Conservation (phyloP, 225 moss, liverwort and hornwort species). For the Pseudoscleropodium purum region DNA sequence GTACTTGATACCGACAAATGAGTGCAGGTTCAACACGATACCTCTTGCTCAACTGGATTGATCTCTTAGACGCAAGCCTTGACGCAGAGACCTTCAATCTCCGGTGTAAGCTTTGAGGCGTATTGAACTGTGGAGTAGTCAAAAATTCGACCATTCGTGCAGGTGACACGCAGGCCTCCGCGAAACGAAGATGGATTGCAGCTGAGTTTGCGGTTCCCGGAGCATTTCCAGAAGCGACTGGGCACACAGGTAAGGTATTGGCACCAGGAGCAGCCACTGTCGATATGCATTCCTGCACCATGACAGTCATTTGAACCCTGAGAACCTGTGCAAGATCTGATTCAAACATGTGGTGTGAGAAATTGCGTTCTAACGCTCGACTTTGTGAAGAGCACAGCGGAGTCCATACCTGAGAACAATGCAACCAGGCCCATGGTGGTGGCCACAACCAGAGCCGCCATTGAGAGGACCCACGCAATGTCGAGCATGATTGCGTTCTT, state of each 20-base stretch:
- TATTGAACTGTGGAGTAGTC: slow-evolving; percentile 23
- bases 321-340: not conserved
- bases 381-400: not conserved
- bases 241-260: slow-evolving; percentile 72
- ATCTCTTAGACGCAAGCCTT: slow-evolving; percentile 28
- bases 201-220: not conserved
- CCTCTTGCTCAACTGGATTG: not conserved
- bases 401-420: slow-evolving; percentile 24
- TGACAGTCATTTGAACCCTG: not conserved
- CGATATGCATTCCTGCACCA: slow-evolving; percentile 21
- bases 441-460: not conserved
- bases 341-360: not conserved
- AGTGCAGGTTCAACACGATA: not conserved
- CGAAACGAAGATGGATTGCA: slow-evolving; percentile 20
- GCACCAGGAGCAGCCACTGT: slow-evolving; percentile 55
- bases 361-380: not conserved
- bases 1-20: not conserved
- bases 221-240: slow-evolving; percentile 62
- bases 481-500: slow-evolving; percentile 40
- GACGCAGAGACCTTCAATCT: slow-evolving; percentile 36
- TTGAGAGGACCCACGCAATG: slow-evolving; percentile 20
- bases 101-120: not conserved
- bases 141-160: slow-evolving; percentile 1
- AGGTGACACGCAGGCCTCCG: slow-evolving; percentile 29
- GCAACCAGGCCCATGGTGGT: slow-evolving; percentile 16